phyloP scores from a whole-genome alignment of 805 yeast species.

The Yarrowia sp. region DNA sequence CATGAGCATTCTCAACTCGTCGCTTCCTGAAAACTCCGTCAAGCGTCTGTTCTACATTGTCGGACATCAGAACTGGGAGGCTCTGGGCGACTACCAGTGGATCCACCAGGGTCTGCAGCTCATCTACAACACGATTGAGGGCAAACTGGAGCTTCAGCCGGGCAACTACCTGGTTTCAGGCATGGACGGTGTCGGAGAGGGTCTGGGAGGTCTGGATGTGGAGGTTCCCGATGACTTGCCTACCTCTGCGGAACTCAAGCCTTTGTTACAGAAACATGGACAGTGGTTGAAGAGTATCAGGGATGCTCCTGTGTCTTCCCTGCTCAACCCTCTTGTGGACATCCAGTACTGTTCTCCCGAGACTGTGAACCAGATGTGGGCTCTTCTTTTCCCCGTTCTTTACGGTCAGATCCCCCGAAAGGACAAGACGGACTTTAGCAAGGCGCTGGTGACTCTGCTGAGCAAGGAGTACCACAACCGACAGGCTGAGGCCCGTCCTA shows the following conservation, averaged over 20 bases:
- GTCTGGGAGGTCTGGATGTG: slow-evolving; percentile 45
- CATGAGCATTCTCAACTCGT: slow-evolving; percentile 77
- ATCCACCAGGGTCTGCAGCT: slow-evolving; percentile 89
- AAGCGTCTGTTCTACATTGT: slow-evolving; percentile 85
- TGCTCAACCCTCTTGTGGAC: slow-evolving; percentile 76
- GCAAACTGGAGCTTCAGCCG: slow-evolving; percentile 54
- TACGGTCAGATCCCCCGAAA: slow-evolving; percentile 76
- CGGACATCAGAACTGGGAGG: slow-evolving; percentile 98
- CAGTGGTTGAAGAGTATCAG: slow-evolving; percentile 54
- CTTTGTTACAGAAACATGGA: slow-evolving; percentile 46
- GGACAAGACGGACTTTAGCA: slow-evolving; percentile 83
- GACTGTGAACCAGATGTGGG: slow-evolving; percentile 84
- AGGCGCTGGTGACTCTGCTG: slow-evolving; percentile 75
- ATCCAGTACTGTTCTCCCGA: slow-evolving; percentile 82
- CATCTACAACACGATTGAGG: slow-evolving; percentile 77
- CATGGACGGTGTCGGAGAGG: slow-evolving; percentile 44
- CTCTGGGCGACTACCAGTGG: slow-evolving; percentile 92
- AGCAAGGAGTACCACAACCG: slow-evolving; percentile 93
- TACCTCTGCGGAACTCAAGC: slow-evolving; percentile 48
- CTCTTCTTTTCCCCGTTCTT: slow-evolving; percentile 79
- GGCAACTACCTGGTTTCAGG: slow-evolving; percentile 53
- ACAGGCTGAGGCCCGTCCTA: slow-evolving; percentile 84
- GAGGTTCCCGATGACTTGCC: slow-evolving; percentile 36
- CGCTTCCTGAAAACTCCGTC: slow-evolving; percentile 77
- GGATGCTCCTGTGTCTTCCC: slow-evolving; percentile 40